Base-by-base conservation (phyloP, 2,329 filamentous ascomycete species). In the Fusarium pseudonygamai region DNA sequence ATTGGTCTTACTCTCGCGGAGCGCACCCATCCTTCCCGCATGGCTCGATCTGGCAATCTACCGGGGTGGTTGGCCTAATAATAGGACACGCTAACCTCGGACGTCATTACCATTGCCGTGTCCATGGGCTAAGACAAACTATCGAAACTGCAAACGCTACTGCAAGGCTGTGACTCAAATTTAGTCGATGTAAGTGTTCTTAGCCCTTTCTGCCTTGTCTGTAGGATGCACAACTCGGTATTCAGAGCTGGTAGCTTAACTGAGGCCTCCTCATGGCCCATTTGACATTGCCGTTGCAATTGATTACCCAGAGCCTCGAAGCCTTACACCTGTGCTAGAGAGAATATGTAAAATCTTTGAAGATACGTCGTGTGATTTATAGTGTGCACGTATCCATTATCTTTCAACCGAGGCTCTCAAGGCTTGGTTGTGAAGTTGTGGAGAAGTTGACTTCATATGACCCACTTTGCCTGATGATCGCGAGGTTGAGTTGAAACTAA, bases 81-180 rank as follows among this genome's bases (percentile, higher is more conserved):
- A 74, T 74, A 74, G 72, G 47, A 69, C 45, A 50, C 46, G 49
- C 60, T 74, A 66, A 58, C 45, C 46, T 64, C 60, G 47, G 60
- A 47, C 30, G 53, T 34, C 52, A n/a, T 45, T 32, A 69, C 60
- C 65, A 57, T 61, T 46, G 45, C 62, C 45, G 42, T 45, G 36
- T 36, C 28, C 39, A 73, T 60, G 56, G 57, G 52, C 49, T 63
- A 34, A 50, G 57, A 67, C 64, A 60, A 43, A 43, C 64, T 76
- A 49, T 69, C 57, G 64, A 61, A 72, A 47, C 39, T 55, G 50
- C 50, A 50, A 42, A 34, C 59, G n/a, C 50, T 64, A 52, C 75
- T 76, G 75, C 72, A 74, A 77, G 69, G 73, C 74, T 75, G 52
- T 45, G 39, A 72, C 69, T 61, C 56, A 61, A 46, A 40, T 43